Evolutionary conservation across 805 yeast genomes (phyloP), one percentile per base, ranked within the genome.

Genomic region (Sporopachydermia quercuum): DNA sequence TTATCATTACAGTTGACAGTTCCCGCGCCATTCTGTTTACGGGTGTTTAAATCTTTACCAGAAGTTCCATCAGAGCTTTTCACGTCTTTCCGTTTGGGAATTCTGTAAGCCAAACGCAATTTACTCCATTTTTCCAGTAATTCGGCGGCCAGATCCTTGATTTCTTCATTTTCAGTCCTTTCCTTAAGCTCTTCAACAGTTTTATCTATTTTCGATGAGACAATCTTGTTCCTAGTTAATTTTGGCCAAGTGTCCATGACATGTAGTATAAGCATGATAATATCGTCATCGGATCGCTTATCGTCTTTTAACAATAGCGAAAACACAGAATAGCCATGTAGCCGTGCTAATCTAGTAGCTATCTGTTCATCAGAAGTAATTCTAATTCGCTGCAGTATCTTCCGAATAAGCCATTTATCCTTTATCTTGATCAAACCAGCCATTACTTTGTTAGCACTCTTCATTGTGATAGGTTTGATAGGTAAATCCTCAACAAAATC

Each of bases 281-380:
- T 53, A 1, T 57, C 61, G 16, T 60, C 64, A 42, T 68, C 67
- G 8, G 53, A 50, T 2, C 45, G 47, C 51, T 63, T 66, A 16
- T 53, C 38, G 17, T 63, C 55, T 39, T 55, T 53, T 39, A 86
- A 52, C 3, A 83, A 59, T 11, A 76, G 70, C 13, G 81, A 71
- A 39, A 87, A 63, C 15, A 91, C 76, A 51, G 78, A 78, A 57
- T 85, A 82, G 8, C 97, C 98, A 55, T 87, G 98, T 51, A 85
- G 66, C 44, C 77, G 70, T 49, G 84, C 73, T 35, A 87, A 73
- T 19, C 70, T 67, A 11, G 67, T 57, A 40, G 80, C 72, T 18
- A 80, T 62, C 3, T 57, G 55, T 2, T 63, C 61, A 35, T 70
- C 76, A 14, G 64, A 58, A 3, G 83, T 66, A 30, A 72, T 54